Percentiles rank a stretch among this genome's conserved stretches.
phyloP scores from a whole-genome alignment of 495 filamentous ascomycete genomes.

The Penicillium paxilli region DNA sequence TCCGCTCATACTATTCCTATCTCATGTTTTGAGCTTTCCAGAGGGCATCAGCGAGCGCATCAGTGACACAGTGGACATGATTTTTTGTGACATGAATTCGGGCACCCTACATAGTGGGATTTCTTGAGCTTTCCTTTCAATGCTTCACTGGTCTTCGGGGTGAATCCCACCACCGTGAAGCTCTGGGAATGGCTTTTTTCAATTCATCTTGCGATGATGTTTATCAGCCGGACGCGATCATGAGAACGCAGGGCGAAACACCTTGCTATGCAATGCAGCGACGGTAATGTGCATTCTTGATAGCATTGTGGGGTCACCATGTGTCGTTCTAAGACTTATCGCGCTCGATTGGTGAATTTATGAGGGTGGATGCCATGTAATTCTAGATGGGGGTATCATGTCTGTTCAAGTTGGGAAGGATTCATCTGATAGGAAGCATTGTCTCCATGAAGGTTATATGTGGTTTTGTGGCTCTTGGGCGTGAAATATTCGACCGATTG shows the following conservation, averaged over 20 bases:
- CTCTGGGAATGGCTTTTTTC: constrained; percentile 1
- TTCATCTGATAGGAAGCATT: no score
- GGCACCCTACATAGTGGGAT: neutral
- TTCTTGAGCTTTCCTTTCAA: neutral
- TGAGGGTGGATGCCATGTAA: neutral
- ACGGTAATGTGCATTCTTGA: constrained; percentile 4
- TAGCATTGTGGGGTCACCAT: neutral
- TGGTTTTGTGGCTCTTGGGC: neutral
- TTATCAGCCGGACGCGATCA: constrained; percentile 6
- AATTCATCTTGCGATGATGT: neutral
- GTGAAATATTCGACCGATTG: constrained; percentile 15
- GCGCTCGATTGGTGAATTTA: constrained; percentile 8
- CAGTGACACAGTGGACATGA: constrained; percentile 25
- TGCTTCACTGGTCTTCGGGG: constrained; percentile 20
- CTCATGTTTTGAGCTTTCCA: constrained; percentile 27
- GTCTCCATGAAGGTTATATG: neutral
- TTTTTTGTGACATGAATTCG: constrained; percentile 3
- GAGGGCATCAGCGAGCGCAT: constrained; percentile 59
- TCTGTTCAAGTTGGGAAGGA: neutral
- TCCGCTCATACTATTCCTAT: constrained; percentile 19
- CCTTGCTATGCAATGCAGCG: constrained; percentile 11
- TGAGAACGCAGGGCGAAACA: constrained; percentile 8
- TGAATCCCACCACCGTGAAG: constrained; percentile 22
- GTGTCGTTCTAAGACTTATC: constrained; percentile 15
- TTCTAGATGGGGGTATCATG: neutral